Evolutionary conservation across 129 eudicot species (phyloP).

Genomic region (Flaveria sonorensis): DNA sequence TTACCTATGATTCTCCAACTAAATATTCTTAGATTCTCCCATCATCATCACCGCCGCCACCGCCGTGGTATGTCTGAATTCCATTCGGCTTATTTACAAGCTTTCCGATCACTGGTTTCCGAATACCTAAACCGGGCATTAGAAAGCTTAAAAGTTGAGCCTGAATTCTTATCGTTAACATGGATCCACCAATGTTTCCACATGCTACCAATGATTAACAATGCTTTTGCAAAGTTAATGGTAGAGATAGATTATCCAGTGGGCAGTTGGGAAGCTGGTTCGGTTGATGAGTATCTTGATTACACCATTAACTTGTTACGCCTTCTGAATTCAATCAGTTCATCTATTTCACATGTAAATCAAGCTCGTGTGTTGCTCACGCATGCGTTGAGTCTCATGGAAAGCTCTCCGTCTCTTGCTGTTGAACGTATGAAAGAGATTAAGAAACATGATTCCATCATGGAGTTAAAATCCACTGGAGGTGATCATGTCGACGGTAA

Average conservation of each 20-base stretch:
- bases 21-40: slow-evolving; percentile 34
- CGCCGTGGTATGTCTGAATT: slow-evolving; percentile 31
- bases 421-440: slow-evolving; percentile 24
- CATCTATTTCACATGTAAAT: slow-evolving; percentile 50
- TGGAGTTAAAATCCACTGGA: slow-evolving; percentile 27
- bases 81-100: slow-evolving; percentile 38
- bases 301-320: slow-evolving; percentile 60
- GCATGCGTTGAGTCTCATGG: slow-evolving; percentile 44
- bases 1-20: slow-evolving; percentile 43
- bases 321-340: slow-evolving; percentile 48
- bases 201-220: slow-evolving; percentile 39
- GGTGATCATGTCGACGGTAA: slow-evolving; percentile 4
- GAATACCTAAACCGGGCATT: slow-evolving; percentile 26
- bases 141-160: slow-evolving; percentile 34
- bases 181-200: slow-evolving; percentile 52
- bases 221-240: slow-evolving; percentile 59
- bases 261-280: slow-evolving; percentile 50
- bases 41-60: slow-evolving; percentile 31
- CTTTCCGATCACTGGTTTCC: slow-evolving; percentile 46
- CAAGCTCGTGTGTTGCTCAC: slow-evolving; percentile 46
- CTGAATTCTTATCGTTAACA: slow-evolving; percentile 45
- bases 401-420: slow-evolving; percentile 29
- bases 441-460: slow-evolving; percentile 20
- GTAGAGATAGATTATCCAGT: slow-evolving; percentile 64
- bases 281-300: slow-evolving; percentile 53